Evolutionary conservation across 2,329 filamentous ascomycete species (phyloP).

Genomic region (Bipolaris sorokiniana): DNA sequence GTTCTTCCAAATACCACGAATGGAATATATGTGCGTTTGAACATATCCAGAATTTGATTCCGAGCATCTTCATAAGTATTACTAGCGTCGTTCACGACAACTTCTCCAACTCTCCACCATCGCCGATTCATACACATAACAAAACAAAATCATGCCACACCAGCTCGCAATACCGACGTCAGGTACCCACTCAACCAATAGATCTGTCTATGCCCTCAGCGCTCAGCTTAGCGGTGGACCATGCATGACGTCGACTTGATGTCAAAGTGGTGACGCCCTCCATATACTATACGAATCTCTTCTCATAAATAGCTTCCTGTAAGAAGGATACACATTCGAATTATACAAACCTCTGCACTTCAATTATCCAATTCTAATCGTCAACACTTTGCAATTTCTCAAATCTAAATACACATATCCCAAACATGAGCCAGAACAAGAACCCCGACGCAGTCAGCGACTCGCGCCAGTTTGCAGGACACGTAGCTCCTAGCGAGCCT

Average conservation of each 20-base stretch:
- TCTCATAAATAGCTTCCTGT: background rate
- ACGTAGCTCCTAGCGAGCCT: conserved; percentile 59
- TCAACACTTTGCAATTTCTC: background rate
- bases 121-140: conserved; percentile 3
- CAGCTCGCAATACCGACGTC: conserved; percentile 1
- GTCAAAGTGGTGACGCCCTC: conserved; percentile 22
- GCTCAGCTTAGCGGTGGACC: background rate
- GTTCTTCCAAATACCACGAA: background rate
- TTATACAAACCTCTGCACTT: background rate
- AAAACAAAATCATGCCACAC: background rate
- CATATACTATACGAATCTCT: conserved; percentile 2
- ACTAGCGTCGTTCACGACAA: background rate
- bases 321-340: background rate
- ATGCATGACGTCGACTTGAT: conserved; percentile 23
- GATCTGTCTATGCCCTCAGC: background rate
- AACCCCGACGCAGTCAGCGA: conserved; percentile 62
- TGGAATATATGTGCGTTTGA: background rate
- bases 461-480: conserved; percentile 61
- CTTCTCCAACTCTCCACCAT: background rate
- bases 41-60: background rate
- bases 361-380: background rate
- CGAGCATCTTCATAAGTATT: conserved; percentile 2
- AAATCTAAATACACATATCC: conserved; percentile 30
- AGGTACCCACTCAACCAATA: conserved; percentile 6
- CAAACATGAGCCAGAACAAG: conserved; percentile 56